phyloP scores from a whole-genome alignment of 495 filamentous ascomycete species.

The Cercophora scortea region DNA sequence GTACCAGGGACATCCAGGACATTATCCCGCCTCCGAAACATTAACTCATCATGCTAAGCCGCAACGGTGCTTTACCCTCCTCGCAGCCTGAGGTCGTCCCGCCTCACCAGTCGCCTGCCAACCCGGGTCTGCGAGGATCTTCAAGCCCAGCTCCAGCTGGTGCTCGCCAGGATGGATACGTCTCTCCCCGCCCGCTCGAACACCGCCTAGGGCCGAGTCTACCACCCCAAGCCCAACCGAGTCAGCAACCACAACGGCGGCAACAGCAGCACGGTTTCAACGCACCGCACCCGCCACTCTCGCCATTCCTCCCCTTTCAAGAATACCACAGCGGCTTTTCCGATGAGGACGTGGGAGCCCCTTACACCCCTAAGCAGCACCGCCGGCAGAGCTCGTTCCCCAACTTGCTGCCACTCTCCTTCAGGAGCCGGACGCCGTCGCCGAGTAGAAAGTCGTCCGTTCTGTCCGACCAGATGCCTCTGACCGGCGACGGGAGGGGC shows the following conservation, averaged over 20 bases:
- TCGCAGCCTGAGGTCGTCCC: slow-evolving; percentile 9
- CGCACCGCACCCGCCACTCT: slow-evolving; percentile 14
- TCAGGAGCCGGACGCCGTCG: slow-evolving; percentile 23
- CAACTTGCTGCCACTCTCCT: slow-evolving; percentile 24
- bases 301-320: slow-evolving; percentile 11
- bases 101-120: slow-evolving; percentile 4
- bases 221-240: slow-evolving; percentile 2
- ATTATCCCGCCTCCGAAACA: slow-evolving; percentile 27
- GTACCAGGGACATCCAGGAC: slow-evolving; percentile 14
- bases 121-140: slow-evolving; percentile 13
- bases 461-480: slow-evolving; percentile 30
- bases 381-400: slow-evolving; percentile 38
- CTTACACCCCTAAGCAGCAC: slow-evolving; percentile 18
- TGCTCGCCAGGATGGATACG: slow-evolving; percentile 13
- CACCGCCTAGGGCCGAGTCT: slow-evolving; percentile 13
- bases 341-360: slow-evolving; percentile 19
- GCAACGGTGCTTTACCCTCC: slow-evolving; percentile 17
- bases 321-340: slow-evolving; percentile 30
- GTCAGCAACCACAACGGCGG: slow-evolving; percentile 2
- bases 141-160: slow-evolving; percentile 13
- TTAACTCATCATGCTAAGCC: slow-evolving; percentile 38
- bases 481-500: slow-evolving; percentile 31
- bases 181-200: slow-evolving; percentile 14
- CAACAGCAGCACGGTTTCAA: slow-evolving; percentile 9
- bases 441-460: slow-evolving; percentile 20